phyloP scores from a whole-genome alignment of 352 stramenopile species.

The Phytophthora uliginosa region DNA sequence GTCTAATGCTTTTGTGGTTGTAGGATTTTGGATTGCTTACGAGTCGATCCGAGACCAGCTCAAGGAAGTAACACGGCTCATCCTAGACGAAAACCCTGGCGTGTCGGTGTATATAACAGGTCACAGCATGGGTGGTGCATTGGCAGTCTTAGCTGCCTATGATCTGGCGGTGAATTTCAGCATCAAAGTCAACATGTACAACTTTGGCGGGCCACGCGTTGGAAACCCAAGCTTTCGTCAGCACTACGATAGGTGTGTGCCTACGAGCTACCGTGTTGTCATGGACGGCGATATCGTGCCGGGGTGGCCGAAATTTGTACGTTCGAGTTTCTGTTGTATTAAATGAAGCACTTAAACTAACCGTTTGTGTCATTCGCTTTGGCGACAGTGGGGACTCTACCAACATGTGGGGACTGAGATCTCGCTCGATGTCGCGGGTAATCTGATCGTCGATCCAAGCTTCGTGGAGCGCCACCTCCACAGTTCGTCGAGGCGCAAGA shows the following conservation, averaged over 20 bases:
- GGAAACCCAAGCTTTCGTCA: conserved; percentile 87
- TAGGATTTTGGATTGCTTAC: conserved; percentile 91
- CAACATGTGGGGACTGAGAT: conserved; percentile 82
- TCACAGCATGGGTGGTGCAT: conserved; percentile 93
- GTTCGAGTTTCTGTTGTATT: conserved; percentile 30
- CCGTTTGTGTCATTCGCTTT: conserved; percentile 2
- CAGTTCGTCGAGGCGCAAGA: conserved; percentile 70
- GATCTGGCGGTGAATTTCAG: conserved; percentile 88
- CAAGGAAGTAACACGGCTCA: conserved; percentile 79
- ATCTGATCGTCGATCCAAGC: conserved; percentile 85
- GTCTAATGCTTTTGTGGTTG: conserved; percentile 16
- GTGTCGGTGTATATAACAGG: conserved; percentile 93
- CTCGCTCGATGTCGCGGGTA: conserved; percentile 73
- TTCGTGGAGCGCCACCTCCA: conserved; percentile 85
- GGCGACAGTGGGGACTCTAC: conserved; percentile 74
- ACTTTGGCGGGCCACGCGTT: conserved; percentile 89
- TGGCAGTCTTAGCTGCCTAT: conserved; percentile 91
- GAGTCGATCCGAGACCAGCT: conserved; percentile 83
- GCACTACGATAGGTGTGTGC: conserved; percentile 80
- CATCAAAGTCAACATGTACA: conserved; percentile 92
- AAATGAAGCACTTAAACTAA: conserved; percentile 5
- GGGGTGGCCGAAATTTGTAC: conserved; percentile 76
- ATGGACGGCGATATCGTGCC: conserved; percentile 88
- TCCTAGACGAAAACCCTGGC: conserved; percentile 86
- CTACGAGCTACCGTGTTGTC: conserved; percentile 84